Evolutionary conservation across 495 filamentous ascomycete genomes (phyloP).

Genomic region (Cladorrhinum samala): DNA sequence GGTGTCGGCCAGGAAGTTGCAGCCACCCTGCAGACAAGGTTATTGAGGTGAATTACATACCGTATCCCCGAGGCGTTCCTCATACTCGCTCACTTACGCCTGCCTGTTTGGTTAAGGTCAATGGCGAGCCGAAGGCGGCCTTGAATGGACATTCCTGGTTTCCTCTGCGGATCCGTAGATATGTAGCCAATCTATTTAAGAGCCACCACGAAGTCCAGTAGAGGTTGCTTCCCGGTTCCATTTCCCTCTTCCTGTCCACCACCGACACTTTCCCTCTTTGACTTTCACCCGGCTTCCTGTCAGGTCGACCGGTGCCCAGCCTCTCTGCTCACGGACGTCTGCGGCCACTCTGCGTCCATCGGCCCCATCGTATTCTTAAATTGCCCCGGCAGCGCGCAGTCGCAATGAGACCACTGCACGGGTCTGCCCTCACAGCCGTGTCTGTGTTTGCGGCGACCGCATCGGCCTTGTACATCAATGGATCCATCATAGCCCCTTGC

Average conservation of each 20-base stretch:
- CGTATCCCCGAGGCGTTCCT: not conserved
- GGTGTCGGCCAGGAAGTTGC: not conserved
- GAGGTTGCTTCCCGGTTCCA: not conserved
- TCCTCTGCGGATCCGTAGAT: too few species aligned
- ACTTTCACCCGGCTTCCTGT: not conserved
- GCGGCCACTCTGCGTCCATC: not conserved
- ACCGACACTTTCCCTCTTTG: not conserved
- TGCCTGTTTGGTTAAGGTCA: not conserved
- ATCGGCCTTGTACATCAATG: slow-evolving; percentile 39
- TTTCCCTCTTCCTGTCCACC: not conserved
- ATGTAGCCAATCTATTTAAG: not conserved
- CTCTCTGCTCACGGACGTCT: not conserved
- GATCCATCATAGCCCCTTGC: slow-evolving; percentile 41
- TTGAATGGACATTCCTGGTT: too few species aligned
- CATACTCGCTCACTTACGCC: not conserved
- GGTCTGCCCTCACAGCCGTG: slow-evolving; percentile 14
- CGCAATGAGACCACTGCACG: not conserved
- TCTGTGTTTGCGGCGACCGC: slow-evolving; percentile 19
- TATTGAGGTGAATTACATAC: not conserved
- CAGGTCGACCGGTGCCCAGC: not conserved
- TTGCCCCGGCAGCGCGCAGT: slow-evolving; percentile 14
- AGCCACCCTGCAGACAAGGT: not conserved
- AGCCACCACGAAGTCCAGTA: not conserved
- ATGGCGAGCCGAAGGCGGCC: not conserved
- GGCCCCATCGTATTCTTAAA: slow-evolving; percentile 5